Percentiles rank a stretch among this genome's conserved stretches.
These are phyloP conservation scores for Amauroascus niger DNA, from an alignment of 2,329 filamentous ascomycete genomes.

Conservation along the genomic window DNA sequence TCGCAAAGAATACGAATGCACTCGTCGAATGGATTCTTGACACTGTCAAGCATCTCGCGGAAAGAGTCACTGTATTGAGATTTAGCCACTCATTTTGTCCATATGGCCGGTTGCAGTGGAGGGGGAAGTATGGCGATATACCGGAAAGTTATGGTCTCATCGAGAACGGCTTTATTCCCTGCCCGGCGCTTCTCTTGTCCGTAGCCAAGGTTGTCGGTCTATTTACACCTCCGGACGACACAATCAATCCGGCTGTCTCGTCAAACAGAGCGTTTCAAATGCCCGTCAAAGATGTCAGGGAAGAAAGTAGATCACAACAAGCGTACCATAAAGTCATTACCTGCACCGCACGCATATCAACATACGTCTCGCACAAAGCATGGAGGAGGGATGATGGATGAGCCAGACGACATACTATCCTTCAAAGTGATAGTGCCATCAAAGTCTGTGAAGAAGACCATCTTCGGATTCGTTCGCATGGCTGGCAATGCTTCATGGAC, in stretches of 20 bases:
- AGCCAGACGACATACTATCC: constrained; percentile 43
- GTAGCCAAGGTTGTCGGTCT: constrained; percentile 89
- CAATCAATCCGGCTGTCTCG: neutral
- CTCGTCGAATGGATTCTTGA: constrained; percentile 67
- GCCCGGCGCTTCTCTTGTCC: constrained; percentile 60
- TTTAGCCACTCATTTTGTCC: neutral
- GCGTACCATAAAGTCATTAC: constrained; percentile 56
- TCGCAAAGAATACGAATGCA: constrained; percentile 69
- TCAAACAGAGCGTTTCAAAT: neutral
- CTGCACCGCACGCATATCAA: constrained; percentile 25
- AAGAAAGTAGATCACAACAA: constrained; percentile 1
- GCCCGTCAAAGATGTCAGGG: neutral
- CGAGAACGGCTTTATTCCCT: constrained; percentile 68
- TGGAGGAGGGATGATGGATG: neutral
- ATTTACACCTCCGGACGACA: constrained; percentile 17
- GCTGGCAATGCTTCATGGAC: constrained; percentile 28
- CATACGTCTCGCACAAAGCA: constrained; percentile 14
- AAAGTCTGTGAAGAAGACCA: constrained; percentile 98
- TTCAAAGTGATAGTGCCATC: constrained; percentile 85
- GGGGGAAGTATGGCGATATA: constrained; percentile 28
- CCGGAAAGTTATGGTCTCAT: constrained; percentile 62
- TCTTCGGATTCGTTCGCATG: constrained; percentile 57
- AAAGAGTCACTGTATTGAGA: constrained; percentile 57
- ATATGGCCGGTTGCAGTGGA: too few relatives aligned
- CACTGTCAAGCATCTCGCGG: constrained; percentile 81